Evolutionary conservation across 2,329 filamentous ascomycete species (phyloP).

Genomic region (Fusarium mundagurra): DNA sequence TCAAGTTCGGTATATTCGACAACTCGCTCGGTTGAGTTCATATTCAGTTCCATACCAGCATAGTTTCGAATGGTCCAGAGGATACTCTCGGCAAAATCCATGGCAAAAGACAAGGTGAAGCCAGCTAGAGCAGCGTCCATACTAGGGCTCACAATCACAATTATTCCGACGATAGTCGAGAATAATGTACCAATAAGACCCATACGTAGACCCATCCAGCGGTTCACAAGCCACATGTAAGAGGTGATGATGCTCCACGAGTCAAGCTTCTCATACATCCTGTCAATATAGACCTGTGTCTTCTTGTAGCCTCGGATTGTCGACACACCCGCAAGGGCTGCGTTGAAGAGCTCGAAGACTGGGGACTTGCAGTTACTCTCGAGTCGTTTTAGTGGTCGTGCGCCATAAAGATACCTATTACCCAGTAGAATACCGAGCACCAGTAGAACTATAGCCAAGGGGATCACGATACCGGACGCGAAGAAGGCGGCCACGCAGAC

Average conservation of each 20-base stretch:
- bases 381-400: conserved; percentile 78
- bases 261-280: conserved; percentile 77
- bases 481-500: conserved; percentile 74
- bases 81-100: conserved; percentile 73
- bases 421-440: conserved; percentile 67
- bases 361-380: conserved; percentile 82
- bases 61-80: conserved; percentile 75
- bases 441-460: conserved; percentile 69
- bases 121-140: conserved; percentile 78
- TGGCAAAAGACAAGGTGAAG: conserved; percentile 78
- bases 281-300: conserved; percentile 69
- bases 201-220: conserved; percentile 82
- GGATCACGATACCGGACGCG: conserved; percentile 73
- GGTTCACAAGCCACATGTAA: conserved; percentile 77
- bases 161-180: conserved; percentile 69
- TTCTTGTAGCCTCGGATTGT: conserved; percentile 83
- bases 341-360: conserved; percentile 82
- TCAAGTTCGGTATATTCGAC: conserved; percentile 77
- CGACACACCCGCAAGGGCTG: conserved; percentile 75
- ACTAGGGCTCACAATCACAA: conserved; percentile 68
- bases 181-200: conserved; percentile 75
- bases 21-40: conserved; percentile 81
- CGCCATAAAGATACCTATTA: conserved; percentile 72
- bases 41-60: conserved; percentile 77
- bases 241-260: conserved; percentile 72